Evolutionary conservation across 345 rosid genomes (phyloP).

Genomic region (Rhizophora mangle): DNA sequence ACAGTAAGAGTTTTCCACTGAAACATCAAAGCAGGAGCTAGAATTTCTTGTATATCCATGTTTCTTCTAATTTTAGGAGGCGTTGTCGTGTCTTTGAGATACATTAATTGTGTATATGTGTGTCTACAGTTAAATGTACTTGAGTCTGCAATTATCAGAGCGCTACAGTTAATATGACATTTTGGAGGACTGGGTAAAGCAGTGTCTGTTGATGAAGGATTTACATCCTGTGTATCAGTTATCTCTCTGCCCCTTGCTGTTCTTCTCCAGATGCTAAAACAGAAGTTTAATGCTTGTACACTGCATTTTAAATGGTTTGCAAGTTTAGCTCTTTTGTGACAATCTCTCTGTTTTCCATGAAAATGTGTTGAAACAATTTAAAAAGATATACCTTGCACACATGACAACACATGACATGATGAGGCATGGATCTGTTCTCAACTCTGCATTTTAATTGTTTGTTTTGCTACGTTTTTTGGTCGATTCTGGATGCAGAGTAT

Average conservation of each 20-base stretch:
- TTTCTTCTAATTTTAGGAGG: too few species aligned
- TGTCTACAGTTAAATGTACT: not conserved
- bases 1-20: too few species aligned
- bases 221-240: constrained; percentile 23
- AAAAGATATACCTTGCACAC: too few species aligned
- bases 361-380: too few species aligned
- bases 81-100: too few species aligned
- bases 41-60: too few species aligned
- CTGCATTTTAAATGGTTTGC: constrained; percentile 33
- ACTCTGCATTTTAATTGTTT: not conserved
- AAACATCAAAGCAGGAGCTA: too few species aligned
- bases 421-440: not conserved
- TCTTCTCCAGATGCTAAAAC: constrained; percentile 43
- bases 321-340: constrained; percentile 63
- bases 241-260: constrained; percentile 24
- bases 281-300: constrained; percentile 47
- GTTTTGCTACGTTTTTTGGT: not conserved
- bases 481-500: not conserved
- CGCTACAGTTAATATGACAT: not conserved
- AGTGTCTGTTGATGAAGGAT: constrained; percentile 31
- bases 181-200: constrained; percentile 38
- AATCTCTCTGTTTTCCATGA: not conserved
- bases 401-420: too few species aligned
- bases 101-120: not conserved
- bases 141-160: not conserved